Evolutionary conservation across 1,284 basidiomycete species (phyloP), one percentile per base, ranked within the genome.

Genomic region (Gymnopus androsaceus): DNA sequence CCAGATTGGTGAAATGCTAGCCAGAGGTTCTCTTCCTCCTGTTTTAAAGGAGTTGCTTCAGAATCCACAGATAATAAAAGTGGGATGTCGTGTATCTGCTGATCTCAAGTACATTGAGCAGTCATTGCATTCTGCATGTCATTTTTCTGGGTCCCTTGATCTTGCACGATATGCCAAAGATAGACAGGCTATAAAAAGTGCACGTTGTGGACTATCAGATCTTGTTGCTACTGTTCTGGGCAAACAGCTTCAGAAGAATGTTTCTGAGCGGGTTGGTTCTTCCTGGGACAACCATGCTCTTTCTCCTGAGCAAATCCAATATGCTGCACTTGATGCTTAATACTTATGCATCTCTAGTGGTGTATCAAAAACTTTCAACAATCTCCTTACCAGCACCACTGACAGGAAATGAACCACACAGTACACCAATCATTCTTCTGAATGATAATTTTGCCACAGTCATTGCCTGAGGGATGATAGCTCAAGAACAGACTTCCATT

Each of bases 291-390:
- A 57, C 37, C 50, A 60, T 4, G 48, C 54, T 1, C 55, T 65
- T 4, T 56, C 58, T 19, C 34, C 31, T 2, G 47, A 46, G 15
- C 66, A 66, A 30, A 54, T 62, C 11, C 19, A 45, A 4, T 67
- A 68, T 62, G 66, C 64, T 21, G 62, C 64, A 3, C 19, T 57
- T 21, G 66, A 69, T 55, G 67, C 56, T n/a, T n/a, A n/a, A n/a
- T n/a, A n/a, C n/a, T 3, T 59, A 61, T 54, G 63, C 61, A 3
- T 63, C 61, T 3, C 55, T 61, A 0, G 17, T 21, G 1, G 45
- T 67, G 11, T 66, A 62, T 45, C 34, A 58, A 27, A 33, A 37
- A 6, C 54, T 66, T 2, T 27, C 9, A 12, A 17, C 27, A 1
- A 53, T 63, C 19, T 54, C 61, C 4, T 5, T 45, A 7, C 60